Evolutionary conservation across 768 basidiomycete genomes (phyloP).

Genomic region (Lactifluus echinatus): DNA sequence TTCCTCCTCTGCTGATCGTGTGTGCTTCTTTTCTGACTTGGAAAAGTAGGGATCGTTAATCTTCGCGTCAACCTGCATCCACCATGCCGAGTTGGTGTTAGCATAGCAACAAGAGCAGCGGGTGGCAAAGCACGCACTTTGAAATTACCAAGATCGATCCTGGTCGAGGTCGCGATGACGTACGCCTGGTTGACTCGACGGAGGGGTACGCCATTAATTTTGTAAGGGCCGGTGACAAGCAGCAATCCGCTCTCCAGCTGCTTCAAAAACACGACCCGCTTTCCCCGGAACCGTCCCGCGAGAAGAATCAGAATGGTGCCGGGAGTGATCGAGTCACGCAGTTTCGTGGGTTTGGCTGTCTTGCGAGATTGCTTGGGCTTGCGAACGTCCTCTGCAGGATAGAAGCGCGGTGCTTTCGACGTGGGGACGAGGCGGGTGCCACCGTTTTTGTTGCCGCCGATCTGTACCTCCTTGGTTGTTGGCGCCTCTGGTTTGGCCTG

Average conservation of each 20-base stretch:
- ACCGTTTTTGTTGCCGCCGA: constrained; percentile 90
- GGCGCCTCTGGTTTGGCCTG: constrained; percentile 51
- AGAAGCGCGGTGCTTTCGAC: constrained; percentile 80
- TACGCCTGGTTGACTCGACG: constrained; percentile 98
- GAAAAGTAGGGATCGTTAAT: constrained; percentile 92
- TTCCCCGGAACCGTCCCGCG: constrained; percentile 95
- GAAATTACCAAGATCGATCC: constrained; percentile 68
- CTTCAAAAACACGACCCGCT: constrained; percentile 98
- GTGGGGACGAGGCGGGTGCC: constrained; percentile 80
- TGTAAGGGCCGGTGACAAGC: constrained; percentile 95
- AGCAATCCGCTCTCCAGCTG: constrained; percentile 87
- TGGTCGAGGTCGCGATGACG: constrained; percentile 96
- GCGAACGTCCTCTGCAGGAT: constrained; percentile 91
- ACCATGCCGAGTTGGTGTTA: constrained; percentile 2
- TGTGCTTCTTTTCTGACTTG: constrained; percentile 62
- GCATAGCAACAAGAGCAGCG: constrained; percentile 1
- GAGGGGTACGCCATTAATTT: constrained; percentile 96
- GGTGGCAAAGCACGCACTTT: constrained; percentile 48
- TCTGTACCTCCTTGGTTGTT: constrained; percentile 64
- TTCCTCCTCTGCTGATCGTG: constrained; percentile 85
- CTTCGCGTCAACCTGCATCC: constrained; percentile 68
- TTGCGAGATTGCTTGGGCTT: constrained; percentile 91
- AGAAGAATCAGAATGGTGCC: constrained; percentile 94
- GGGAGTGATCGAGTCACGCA: constrained; percentile 84
- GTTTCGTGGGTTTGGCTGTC: constrained; percentile 62